Conservation (phyloP, 75 land plant genomes). For the Picea glauca region DNA sequence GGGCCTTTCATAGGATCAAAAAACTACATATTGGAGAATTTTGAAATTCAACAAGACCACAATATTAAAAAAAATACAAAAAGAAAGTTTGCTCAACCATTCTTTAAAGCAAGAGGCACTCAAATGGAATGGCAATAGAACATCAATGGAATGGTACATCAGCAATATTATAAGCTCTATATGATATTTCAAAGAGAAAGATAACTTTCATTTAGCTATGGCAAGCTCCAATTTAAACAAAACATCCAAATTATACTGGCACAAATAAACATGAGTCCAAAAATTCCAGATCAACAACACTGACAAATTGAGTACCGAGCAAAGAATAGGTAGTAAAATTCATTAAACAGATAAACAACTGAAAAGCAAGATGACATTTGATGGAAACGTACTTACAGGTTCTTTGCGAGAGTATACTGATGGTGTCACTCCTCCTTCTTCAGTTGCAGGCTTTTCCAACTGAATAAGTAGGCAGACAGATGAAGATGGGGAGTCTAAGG, state of each 20-base stretch:
- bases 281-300: not conserved
- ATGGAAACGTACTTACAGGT: conserved; percentile 56
- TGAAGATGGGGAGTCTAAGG: conserved; percentile 85
- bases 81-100: not conserved
- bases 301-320: not conserved
- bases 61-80: not conserved
- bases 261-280: not conserved
- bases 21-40: not conserved
- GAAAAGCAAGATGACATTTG: not conserved
- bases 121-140: not conserved
- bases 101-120: not conserved
- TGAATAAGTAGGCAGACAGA: conserved; percentile 88
- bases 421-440: conserved; percentile 90
- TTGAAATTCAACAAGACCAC: not conserved
- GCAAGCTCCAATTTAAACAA: not conserved
- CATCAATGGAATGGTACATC: not conserved
- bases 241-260: not conserved
- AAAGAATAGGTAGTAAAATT: not conserved
- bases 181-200: not conserved
- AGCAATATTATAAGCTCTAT: too few relatives aligned
- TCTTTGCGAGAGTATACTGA: conserved; percentile 99
- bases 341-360: not conserved
- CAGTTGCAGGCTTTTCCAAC: conserved; percentile 94
- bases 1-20: not conserved
- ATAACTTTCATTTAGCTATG: not conserved